These are phyloP conservation scores for Dryas alaskensis DNA, from an alignment of 306 rosid species.

Conservation along the genomic window DNA sequence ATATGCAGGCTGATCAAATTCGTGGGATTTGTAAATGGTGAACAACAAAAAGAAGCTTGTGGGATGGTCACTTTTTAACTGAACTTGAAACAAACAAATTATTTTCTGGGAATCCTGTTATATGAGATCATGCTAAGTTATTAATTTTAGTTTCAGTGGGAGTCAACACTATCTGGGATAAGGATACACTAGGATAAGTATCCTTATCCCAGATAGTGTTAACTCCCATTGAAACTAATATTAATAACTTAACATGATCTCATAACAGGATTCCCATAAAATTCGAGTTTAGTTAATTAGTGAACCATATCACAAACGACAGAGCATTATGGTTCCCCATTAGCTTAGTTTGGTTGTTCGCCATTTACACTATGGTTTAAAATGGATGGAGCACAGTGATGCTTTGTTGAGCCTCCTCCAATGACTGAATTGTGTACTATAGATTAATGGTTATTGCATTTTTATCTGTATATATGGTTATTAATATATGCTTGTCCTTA, in stretches of 20 bases:
- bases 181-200: background rate
- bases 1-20: constrained; percentile 84
- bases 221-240: too few species aligned
- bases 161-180: too few species aligned
- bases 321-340: too few species aligned
- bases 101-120: constrained; percentile 21
- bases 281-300: too few species aligned
- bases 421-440: background rate
- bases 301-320: too few species aligned
- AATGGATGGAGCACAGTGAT: too few species aligned
- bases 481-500: background rate
- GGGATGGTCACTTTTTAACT: constrained; percentile 49
- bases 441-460: background rate
- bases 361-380: too few species aligned
- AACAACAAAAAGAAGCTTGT: constrained; percentile 44
- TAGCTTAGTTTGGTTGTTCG: too few species aligned
- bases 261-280: too few species aligned
- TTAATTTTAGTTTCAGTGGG: background rate
- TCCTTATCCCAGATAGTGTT: background rate
- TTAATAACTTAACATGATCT: too few species aligned
- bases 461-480: too few species aligned
- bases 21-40: constrained; percentile 42
- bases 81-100: constrained; percentile 24
- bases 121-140: constrained; percentile 9
- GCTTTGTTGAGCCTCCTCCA: background rate